A percentile compares a stretch with the other conserved stretches of the same genome.
Evolutionary conservation across 371 early-diverging fungal genomes (phyloP).

Genomic region (Apophysomyces variabilis): DNA sequence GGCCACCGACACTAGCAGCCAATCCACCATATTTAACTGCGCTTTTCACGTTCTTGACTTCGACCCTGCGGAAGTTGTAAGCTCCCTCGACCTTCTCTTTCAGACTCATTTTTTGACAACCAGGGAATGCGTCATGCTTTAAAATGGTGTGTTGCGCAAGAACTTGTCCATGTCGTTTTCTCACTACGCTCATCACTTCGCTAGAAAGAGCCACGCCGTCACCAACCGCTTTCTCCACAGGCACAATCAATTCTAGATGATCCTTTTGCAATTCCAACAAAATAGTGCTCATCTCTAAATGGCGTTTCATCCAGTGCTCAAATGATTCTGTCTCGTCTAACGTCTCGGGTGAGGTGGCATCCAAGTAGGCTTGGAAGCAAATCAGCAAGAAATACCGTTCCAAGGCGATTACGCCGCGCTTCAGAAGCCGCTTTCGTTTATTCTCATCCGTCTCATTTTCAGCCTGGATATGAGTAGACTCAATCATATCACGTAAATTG

Average conservation of each 20-base stretch:
- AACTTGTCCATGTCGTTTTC: constrained; percentile 62
- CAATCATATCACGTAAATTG: constrained; percentile 61
- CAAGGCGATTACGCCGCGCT: constrained; percentile 49
- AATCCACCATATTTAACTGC: constrained; percentile 53
- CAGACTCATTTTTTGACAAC: constrained; percentile 70
- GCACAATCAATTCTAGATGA: constrained; percentile 45
- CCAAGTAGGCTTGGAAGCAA: constrained; percentile 65
- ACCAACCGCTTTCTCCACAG: constrained; percentile 61
- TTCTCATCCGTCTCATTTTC: constrained; percentile 46
- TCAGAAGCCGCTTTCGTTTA: constrained; percentile 36
- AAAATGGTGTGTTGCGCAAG: constrained; percentile 69
- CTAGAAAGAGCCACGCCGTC: constrained; percentile 70
- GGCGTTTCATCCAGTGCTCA: constrained; percentile 62
- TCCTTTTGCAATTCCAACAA: constrained; percentile 51
- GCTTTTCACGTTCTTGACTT: constrained; percentile 43
- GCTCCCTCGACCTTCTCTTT: constrained; percentile 72
- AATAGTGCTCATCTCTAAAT: constrained; percentile 65
- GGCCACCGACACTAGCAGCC: constrained; percentile 55
- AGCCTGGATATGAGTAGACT: constrained; percentile 53
- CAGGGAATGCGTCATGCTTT: constrained; percentile 75
- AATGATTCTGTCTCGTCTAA: constrained; percentile 57
- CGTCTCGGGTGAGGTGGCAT: constrained; percentile 41
- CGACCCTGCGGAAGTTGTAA: constrained; percentile 66
- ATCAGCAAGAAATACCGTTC: constrained; percentile 70
- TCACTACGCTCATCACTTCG: constrained; percentile 69